phyloP scores from a whole-genome alignment of 2,329 filamentous ascomycete species.

The Didymella exigua region DNA sequence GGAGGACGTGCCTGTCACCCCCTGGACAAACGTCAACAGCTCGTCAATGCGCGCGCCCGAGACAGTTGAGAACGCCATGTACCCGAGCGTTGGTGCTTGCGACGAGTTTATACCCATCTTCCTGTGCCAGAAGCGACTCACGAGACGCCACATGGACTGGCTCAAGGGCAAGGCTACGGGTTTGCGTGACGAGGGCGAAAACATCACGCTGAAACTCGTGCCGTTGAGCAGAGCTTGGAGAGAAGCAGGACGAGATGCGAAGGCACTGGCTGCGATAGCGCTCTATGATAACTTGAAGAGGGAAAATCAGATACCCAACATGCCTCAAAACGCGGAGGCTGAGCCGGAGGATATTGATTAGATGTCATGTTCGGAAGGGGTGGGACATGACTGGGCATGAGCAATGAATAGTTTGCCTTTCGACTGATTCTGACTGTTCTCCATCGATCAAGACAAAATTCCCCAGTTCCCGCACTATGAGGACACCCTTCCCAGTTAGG shows the following conservation, averaged over 20 bases:
- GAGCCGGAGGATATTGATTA: constrained; percentile 12
- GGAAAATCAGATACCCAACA: constrained; percentile 50
- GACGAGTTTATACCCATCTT: constrained; percentile 66
- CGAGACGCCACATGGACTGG: constrained; percentile 54
- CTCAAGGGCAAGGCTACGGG: constrained; percentile 62
- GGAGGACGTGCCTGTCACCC: constrained; percentile 5
- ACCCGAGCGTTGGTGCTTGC: constrained; percentile 61
- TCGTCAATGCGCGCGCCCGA: not conserved
- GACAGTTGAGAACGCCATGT: constrained; percentile 50
- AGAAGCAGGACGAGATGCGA: constrained; percentile 61
- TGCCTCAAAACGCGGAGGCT: constrained; percentile 23
- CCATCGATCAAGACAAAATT: too few species aligned
- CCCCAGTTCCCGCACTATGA: too few species aligned
- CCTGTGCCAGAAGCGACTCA: constrained; percentile 60
- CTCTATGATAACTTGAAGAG: constrained; percentile 60
- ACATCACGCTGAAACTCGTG: constrained; percentile 63
- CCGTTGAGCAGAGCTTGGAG: constrained; percentile 59
- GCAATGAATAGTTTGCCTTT: too few species aligned
- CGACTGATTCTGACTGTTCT: too few species aligned
- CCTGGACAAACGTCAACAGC: not conserved
- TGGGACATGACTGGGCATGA: too few species aligned
- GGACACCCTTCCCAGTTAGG: too few species aligned
- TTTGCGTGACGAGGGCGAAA: constrained; percentile 61
- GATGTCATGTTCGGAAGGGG: too few species aligned
- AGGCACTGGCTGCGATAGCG: constrained; percentile 61